Evolutionary conservation across 768 basidiomycete genomes (phyloP).

Genomic region (Pleurotus djamor): DNA sequence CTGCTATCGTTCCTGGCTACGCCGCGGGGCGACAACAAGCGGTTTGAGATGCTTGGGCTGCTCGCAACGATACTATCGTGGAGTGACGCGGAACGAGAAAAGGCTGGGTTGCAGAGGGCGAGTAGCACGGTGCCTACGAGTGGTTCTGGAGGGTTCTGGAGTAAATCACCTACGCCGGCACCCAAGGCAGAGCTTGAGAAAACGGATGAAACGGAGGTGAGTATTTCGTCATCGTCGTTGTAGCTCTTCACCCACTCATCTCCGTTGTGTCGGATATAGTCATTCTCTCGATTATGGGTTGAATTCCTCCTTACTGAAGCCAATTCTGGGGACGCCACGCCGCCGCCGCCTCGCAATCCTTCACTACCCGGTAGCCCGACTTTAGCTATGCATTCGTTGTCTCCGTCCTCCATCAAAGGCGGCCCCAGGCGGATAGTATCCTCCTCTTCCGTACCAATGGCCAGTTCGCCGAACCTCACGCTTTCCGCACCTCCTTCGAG

Average conservation of each 20-base stretch:
- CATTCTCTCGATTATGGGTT: slow-evolving; percentile 96
- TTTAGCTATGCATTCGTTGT: slow-evolving; percentile 5
- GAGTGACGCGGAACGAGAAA: slow-evolving; percentile 89
- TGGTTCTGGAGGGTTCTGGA: slow-evolving; percentile 37
- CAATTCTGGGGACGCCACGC: slow-evolving; percentile 34
- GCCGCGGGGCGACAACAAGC: slow-evolving; percentile 88
- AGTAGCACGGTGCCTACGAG: slow-evolving; percentile 18
- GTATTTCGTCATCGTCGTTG: slow-evolving; percentile 12
- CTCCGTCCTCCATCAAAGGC: slow-evolving; percentile 14
- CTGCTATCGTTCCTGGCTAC: slow-evolving; percentile 88
- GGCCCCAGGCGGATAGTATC: slow-evolving; percentile 25
- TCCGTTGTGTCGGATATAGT: slow-evolving; percentile 46
- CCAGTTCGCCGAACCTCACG: slow-evolving; percentile 33
- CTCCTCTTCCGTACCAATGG: slow-evolving; percentile 17
- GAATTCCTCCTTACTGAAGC: slow-evolving; percentile 97
- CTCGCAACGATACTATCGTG: slow-evolving; percentile 90
- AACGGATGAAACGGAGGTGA: slow-evolving; percentile 83
- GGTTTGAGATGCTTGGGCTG: slow-evolving; percentile 94
- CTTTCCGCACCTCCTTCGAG: slow-evolving; percentile 14
- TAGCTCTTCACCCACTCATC: slow-evolving; percentile 1
- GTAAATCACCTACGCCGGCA: slow-evolving; percentile 32
- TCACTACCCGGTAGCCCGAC: slow-evolving; percentile 34
- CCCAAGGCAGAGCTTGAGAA: slow-evolving; percentile 64
- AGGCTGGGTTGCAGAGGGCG: slow-evolving; percentile 78
- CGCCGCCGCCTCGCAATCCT: slow-evolving; percentile 22